Evolutionary conservation across 371 early-diverging fungal species (phyloP).

Genomic region (Parasitella parasitica): DNA sequence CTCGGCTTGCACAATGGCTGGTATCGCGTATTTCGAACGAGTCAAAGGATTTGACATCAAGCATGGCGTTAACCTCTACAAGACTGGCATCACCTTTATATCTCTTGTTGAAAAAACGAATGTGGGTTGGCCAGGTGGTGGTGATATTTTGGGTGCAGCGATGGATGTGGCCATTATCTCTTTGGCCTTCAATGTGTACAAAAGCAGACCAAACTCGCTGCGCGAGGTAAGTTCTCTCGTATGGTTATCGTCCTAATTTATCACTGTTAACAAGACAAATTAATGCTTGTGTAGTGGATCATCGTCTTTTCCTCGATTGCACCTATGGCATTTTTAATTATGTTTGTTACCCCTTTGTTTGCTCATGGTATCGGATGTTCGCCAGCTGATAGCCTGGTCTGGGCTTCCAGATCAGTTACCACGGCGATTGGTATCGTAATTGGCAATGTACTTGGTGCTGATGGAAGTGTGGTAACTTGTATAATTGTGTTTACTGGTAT

Average conservation of each 20-base stretch:
- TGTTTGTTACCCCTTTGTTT: constrained; percentile 35
- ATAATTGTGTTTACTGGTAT: constrained; percentile 33
- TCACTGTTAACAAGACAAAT: too few species aligned
- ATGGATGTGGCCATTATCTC: constrained; percentile 37
- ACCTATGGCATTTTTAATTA: constrained; percentile 23
- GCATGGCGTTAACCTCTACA: constrained; percentile 15
- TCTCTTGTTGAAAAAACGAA: constrained; percentile 18
- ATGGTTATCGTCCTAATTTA: too few species aligned
- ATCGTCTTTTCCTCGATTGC: constrained; percentile 14
- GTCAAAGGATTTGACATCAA: constrained; percentile 24
- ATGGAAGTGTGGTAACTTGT: constrained; percentile 28
- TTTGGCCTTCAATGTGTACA: constrained; percentile 30
- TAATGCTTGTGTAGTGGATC: constrained; percentile 12
- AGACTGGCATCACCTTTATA: constrained; percentile 15
- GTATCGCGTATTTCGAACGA: constrained; percentile 25
- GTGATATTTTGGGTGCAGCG: constrained; percentile 26
- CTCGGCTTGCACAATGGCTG: constrained; percentile 20
- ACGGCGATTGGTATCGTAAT: constrained; percentile 42
- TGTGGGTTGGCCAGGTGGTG: constrained; percentile 35
- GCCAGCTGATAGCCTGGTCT: constrained; percentile 22
- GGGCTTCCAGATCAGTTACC: constrained; percentile 30
- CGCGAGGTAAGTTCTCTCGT: constrained; percentile 20
- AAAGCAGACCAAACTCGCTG: constrained; percentile 15
- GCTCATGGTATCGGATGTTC: constrained; percentile 30
- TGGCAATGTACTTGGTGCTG: constrained; percentile 22